A percentile compares a stretch with the other conserved stretches of the same genome.
phyloP scores from a whole-genome alignment of 139 green algal genomes.

The Monoraphidium neglectum region DNA sequence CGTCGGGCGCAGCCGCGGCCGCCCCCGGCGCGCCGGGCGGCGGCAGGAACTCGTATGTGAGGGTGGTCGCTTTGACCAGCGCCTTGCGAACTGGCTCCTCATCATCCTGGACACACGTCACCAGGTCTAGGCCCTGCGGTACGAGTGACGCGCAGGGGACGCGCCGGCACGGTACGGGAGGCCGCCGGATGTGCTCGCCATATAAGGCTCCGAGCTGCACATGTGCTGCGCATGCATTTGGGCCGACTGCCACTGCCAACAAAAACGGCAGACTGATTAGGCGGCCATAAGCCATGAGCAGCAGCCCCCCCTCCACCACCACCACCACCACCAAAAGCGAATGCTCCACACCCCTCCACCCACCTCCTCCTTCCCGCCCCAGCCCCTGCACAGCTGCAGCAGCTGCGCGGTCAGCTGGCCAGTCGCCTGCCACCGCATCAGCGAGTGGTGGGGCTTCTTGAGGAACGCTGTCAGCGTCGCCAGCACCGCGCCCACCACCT shows the following conservation, averaged over 20 bases:
- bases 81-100: conserved; percentile 26
- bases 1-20: conserved; percentile 9
- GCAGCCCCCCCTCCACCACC: background rate
- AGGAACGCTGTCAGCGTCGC: conserved; percentile 69
- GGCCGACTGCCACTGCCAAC: no score
- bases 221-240: background rate
- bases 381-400: conserved; percentile 71
- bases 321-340: background rate
- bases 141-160: no score
- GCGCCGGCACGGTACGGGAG: no score
- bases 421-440: conserved; percentile 64
- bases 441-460: conserved; percentile 71
- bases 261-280: no score
- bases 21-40: background rate
- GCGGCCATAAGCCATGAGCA: background rate
- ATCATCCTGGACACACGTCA: conserved; percentile 40
- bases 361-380: conserved; percentile 85
- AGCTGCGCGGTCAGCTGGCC: conserved; percentile 67
- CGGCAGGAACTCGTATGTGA: conserved; percentile 79
- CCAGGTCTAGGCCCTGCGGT: conserved; percentile 57
- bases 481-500: conserved; percentile 74
- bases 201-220: no score
- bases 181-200: no score
- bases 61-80: conserved; percentile 43
- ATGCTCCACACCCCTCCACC: background rate